Evolutionary conservation across 2,329 filamentous ascomycete genomes (phyloP).

Genomic region (Colletotrichum eleusines): DNA sequence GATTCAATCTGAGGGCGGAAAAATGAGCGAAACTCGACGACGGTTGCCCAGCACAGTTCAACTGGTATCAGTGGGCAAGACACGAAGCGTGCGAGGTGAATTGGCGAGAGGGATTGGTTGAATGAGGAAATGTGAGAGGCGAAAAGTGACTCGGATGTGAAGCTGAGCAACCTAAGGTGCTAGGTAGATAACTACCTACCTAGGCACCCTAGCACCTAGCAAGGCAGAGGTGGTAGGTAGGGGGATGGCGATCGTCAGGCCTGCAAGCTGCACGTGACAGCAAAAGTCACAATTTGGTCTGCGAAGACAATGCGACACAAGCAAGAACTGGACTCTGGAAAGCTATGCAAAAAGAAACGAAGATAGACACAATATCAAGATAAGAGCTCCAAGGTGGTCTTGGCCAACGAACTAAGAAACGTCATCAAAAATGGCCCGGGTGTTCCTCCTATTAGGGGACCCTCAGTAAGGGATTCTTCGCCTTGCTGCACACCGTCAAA

Average conservation of each 20-base stretch:
- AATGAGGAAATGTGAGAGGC: conserved; percentile 5
- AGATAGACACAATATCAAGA: not conserved
- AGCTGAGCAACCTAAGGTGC: too few relatives aligned
- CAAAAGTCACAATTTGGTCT: not conserved
- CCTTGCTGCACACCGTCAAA: not conserved
- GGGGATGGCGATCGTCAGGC: conserved; percentile 30
- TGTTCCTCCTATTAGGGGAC: not conserved
- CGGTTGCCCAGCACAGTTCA: not conserved
- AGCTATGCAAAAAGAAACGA: conserved; percentile 17
- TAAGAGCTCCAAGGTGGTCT: not conserved
- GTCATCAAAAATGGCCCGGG: not conserved
- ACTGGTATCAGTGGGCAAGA: not conserved
- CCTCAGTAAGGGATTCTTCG: conserved; percentile 8
- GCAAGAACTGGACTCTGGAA: not conserved
- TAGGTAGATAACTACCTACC: not conserved
- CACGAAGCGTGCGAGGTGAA: conserved; percentile 5
- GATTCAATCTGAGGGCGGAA: not conserved
- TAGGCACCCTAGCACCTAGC: conserved; percentile 16
- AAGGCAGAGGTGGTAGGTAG: too few relatives aligned
- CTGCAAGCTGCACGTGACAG: conserved; percentile 35
- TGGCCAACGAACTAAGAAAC: not conserved
- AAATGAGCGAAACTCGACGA: not conserved
- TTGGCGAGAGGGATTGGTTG: conserved; percentile 20
- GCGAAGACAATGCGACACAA: too few relatives aligned
- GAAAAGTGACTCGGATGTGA: conserved; percentile 4